Evolutionary conservation across 1,284 basidiomycete genomes (phyloP).

Genomic region (Fistulinella staudtii): DNA sequence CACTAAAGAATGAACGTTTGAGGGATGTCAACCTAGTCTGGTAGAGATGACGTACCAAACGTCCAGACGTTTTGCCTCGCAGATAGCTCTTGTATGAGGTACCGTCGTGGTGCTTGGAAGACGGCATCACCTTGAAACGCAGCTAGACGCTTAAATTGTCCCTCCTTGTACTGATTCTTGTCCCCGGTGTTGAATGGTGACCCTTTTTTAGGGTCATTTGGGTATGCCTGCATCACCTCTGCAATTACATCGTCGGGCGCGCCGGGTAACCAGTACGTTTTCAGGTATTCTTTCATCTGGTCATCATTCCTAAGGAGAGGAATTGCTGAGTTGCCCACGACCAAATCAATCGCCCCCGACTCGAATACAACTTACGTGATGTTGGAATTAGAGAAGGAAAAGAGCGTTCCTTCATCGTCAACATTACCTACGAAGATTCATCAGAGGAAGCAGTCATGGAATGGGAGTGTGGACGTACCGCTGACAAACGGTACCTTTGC

Average conservation of each 20-base stretch:
- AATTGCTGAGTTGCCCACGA: too few relatives aligned
- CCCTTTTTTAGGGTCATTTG: conserved; percentile 41
- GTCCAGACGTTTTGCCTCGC: conserved; percentile 46
- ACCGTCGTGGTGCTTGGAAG: conserved; percentile 54
- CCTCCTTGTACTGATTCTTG: conserved; percentile 47
- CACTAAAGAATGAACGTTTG: conserved; percentile 23
- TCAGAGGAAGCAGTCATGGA: conserved; percentile 29
- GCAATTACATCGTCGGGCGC: conserved; percentile 29
- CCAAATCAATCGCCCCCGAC: too few relatives aligned
- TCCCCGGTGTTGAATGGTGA: conserved; percentile 50
- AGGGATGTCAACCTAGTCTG: background rate
- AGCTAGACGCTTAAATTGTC: conserved; percentile 51
- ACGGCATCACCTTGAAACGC: conserved; percentile 49
- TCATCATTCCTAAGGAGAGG: conserved; percentile 32
- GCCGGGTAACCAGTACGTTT: conserved; percentile 32
- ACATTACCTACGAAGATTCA: conserved; percentile 40
- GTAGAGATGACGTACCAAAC: conserved; percentile 36
- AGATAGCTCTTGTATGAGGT: conserved; percentile 42
- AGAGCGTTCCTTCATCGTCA: conserved; percentile 54
- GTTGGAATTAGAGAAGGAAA: conserved; percentile 42
- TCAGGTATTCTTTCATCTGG: conserved; percentile 37
- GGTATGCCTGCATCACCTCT: conserved; percentile 38
- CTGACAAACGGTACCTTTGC: conserved; percentile 45
- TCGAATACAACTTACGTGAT: conserved; percentile 23
- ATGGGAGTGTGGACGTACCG: conserved; percentile 23